phyloP scores from a whole-genome alignment of 768 basidiomycete genomes.

The Termitomyces sp. region DNA sequence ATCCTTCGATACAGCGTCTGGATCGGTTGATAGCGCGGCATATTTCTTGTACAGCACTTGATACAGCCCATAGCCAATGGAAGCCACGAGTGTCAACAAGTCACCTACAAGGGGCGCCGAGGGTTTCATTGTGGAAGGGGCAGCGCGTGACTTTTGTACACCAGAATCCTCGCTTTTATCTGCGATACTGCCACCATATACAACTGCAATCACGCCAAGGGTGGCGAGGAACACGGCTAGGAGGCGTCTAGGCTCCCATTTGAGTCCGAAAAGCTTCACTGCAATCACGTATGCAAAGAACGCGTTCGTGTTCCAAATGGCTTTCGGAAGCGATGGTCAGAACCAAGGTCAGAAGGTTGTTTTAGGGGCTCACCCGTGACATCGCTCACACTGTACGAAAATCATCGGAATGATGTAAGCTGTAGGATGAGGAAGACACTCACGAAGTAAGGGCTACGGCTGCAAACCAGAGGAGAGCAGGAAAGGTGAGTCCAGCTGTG shows the following conservation, averaged over 20 bases:
- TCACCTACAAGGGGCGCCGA: constrained; percentile 69
- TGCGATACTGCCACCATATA: constrained; percentile 65
- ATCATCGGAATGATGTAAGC: constrained; percentile 4
- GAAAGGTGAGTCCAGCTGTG: constrained; percentile 58
- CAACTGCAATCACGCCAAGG: constrained; percentile 72
- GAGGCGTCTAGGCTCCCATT: constrained; percentile 62
- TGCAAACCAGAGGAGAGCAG: constrained; percentile 72
- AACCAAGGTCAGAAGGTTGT: constrained; percentile 15
- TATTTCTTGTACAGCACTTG: constrained; percentile 86
- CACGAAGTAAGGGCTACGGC: constrained; percentile 70
- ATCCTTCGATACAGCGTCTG: constrained; percentile 40
- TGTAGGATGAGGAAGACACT: constrained; percentile 27
- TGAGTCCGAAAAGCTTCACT: constrained; percentile 61
- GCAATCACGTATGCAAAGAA: constrained; percentile 90
- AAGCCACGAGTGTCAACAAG: constrained; percentile 66
- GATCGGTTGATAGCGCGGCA: constrained; percentile 64
- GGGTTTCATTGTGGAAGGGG: constrained; percentile 21
- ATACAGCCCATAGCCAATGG: constrained; percentile 69
- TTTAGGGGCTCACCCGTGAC: constrained; percentile 54
- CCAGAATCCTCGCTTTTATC: constrained; percentile 6
- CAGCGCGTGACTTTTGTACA: not conserved
- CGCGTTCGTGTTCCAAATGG: constrained; percentile 85
- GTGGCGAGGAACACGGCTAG: constrained; percentile 79
- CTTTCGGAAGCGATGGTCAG: constrained; percentile 21
- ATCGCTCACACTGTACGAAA: constrained; percentile 61